These are phyloP conservation scores for Neovahlkampfia damariscottae DNA, from an alignment of 78 protist species.

Conservation along the genomic window DNA sequence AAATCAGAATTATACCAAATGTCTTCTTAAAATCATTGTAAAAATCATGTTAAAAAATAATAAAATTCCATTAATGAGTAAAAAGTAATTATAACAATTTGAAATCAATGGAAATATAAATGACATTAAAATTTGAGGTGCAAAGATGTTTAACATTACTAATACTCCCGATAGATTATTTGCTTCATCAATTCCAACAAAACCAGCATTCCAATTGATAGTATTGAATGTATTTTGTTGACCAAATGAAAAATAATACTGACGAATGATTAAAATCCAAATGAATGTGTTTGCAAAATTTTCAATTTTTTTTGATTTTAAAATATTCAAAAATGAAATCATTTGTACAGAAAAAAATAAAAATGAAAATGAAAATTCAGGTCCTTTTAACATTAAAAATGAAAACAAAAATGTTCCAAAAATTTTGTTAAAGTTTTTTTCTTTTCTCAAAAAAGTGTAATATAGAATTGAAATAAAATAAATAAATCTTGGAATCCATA, in stretches of 20 bases:
- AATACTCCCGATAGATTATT: neutral
- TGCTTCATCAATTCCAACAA: neutral
- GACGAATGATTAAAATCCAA: neutral
- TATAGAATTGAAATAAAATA: no score
- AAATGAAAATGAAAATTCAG: neutral
- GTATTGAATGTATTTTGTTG: neutral
- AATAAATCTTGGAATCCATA: no score
- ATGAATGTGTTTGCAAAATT: neutral
- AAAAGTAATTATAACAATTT: neutral
- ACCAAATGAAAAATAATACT: neutral
- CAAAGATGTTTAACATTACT: neutral
- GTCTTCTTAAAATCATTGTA: neutral
- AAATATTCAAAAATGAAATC: neutral
- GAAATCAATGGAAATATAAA: neutral
- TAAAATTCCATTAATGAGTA: neutral
- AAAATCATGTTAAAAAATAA: neutral
- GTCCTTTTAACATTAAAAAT: neutral
- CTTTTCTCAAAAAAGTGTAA: no score
- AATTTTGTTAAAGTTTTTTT: no score
- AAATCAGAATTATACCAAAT: no score
- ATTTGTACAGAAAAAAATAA: neutral
- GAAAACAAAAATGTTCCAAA: neutral
- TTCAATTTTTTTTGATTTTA: neutral
- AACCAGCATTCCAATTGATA: constrained; percentile 6
- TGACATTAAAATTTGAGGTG: neutral